Evolutionary conservation across 345 rosid genomes (phyloP).

Genomic region (Balakata baccata): DNA sequence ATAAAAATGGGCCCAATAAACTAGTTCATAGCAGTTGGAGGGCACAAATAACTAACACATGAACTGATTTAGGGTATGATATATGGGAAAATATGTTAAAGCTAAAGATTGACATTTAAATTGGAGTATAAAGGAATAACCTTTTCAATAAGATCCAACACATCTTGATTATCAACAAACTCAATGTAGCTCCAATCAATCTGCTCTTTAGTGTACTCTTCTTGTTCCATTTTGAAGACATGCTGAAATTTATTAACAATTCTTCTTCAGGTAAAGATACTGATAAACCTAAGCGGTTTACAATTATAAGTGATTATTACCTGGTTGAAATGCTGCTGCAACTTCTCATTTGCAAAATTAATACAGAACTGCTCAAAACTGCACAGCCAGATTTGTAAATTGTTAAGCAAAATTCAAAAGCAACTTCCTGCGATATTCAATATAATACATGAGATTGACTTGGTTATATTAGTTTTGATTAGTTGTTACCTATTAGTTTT

Average conservation of each 20-base stretch:
- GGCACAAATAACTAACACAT: background rate
- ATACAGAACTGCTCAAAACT: constrained; percentile 98
- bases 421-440: constrained; percentile 1
- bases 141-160: constrained; percentile 91
- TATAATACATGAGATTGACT: background rate
- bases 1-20: background rate
- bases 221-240: constrained; percentile 98
- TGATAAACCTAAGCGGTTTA: constrained; percentile 10
- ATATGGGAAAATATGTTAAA: background rate
- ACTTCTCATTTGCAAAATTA: constrained; percentile 91
- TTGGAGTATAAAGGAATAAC: constrained; percentile 28
- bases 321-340: constrained; percentile 98
- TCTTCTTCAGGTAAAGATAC: constrained; percentile 15
- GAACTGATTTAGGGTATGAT: background rate
- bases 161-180: constrained; percentile 96
- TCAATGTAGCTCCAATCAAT: constrained; percentile 97
- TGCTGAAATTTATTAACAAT: constrained; percentile 52
- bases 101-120: background rate
- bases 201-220: constrained; percentile 91
- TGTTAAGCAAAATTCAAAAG: constrained; percentile 5
- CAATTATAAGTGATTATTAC: constrained; percentile 33
- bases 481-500: constrained; percentile 66
- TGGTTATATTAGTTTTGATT: background rate
- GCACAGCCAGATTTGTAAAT: constrained; percentile 25
- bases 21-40: background rate